Evolutionary conservation across 1,139 yeast species (phyloP).

Genomic region (Candida sp.): DNA sequence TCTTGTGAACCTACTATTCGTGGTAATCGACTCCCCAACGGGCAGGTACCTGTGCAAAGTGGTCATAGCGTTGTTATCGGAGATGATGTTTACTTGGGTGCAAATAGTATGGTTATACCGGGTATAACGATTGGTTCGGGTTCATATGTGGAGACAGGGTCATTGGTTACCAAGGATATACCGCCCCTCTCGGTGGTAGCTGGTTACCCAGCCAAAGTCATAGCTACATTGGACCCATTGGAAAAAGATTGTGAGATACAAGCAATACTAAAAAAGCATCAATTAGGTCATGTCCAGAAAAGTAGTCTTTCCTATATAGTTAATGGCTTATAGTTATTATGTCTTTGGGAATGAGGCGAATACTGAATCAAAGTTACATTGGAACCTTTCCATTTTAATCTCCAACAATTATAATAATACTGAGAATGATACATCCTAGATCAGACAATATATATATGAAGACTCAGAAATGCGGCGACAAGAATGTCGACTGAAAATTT

Average conservation of each 20-base stretch:
- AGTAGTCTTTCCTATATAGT: no score
- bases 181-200: conserved; percentile 52
- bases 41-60: no score
- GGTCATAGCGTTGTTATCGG: conserved; percentile 59
- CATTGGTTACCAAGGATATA: conserved; percentile 55
- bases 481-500: no score
- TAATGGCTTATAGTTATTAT: no score
- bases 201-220: conserved; percentile 58
- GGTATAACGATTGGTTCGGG: conserved; percentile 67
- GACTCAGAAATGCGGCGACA: no score
- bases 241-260: not conserved
- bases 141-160: conserved; percentile 63
- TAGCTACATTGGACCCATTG: conserved; percentile 21
- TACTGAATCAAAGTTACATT: no score
- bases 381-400: no score
- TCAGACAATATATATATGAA: no score
- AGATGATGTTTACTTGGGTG: conserved; percentile 65
- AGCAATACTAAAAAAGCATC: not conserved
- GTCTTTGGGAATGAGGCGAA: no score
- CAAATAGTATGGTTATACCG: conserved; percentile 51
- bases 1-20: conserved; percentile 52
- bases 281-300: no score
- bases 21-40: conserved; percentile 29
- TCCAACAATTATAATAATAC: no score
- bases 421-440: no score